Evolutionary conservation across 164 flowering plant genomes (phyloP), one percentile per base, ranked within the genome.

Genomic region (Chimonanthus salicifolius): DNA sequence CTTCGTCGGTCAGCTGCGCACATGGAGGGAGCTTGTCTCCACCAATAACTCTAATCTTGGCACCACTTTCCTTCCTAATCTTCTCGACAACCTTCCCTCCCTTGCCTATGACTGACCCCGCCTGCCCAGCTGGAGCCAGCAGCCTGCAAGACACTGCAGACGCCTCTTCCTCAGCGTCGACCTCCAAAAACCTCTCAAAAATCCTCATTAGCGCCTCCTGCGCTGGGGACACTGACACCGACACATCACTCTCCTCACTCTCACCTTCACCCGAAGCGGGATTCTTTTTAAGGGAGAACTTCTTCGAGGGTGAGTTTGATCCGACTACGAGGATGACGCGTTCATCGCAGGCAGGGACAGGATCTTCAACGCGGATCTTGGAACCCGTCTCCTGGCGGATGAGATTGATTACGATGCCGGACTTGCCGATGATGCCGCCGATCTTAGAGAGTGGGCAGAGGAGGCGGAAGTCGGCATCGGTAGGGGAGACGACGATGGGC

Each of bases 371-470:
- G 5, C 90, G 88, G 78, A 94, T 89, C 76, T 77, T 87, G 13
- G 93, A 75, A 3, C 81, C 83, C 72, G 97, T 92, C 6, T 83
- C 78, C 49, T 77, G 81, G 82, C 84, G 92, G 46, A 92, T 81
- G 33, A 79, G 85, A 73, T 86, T 84, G 82, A 94, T 83, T 33
- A 83, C 62, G 48, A 69, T 44, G 60, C 98, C 98, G 44, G 93
- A 82, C 79, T 87, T 92, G 0, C 98, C 98, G 58, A 94, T 94
- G 62, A 94, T 84, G 64, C 89, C 90, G 69, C 96, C 94, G 71
- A 89, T 74, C 46, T 84, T 86, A 2, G 97, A 81, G 4, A 77
- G 78, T 77, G 83, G 92, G 86, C 93, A 89, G 71, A 94, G 89
- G 15, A 94, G 73, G 10, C 94, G 90, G 78, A 92, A 83, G 7